Percentiles rank a stretch among this genome's conserved stretches.
These are phyloP conservation scores for Epichloe festucae DNA, from an alignment of 2,329 filamentous ascomycete species.

Conservation along the genomic window DNA sequence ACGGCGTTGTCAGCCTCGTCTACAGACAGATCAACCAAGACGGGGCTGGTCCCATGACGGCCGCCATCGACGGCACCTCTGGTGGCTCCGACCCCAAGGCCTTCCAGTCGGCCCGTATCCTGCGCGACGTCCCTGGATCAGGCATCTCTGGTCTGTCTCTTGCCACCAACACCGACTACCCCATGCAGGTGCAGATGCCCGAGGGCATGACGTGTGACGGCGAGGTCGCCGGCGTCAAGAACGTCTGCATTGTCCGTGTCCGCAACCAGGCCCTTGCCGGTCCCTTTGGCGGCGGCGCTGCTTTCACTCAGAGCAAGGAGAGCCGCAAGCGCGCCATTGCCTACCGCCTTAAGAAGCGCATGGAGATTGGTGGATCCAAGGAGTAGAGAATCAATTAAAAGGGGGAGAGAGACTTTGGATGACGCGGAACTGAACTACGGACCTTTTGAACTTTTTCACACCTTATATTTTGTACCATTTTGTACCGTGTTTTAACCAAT, in stretches of 20 bases:
- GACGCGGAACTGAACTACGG: too few species aligned
- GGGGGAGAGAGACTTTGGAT: too few species aligned
- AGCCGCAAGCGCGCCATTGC: conserved; percentile 3
- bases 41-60: conserved; percentile 1
- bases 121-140: conserved; percentile 1
- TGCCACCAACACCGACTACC: conserved; percentile 3
- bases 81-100: conserved; percentile 1
- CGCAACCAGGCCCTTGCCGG: conserved; percentile 4
- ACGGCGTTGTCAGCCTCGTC: neutral
- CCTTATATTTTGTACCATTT: too few species aligned
- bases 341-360: conserved; percentile 4
- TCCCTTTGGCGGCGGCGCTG: conserved; percentile 6
- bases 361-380: conserved; percentile 1
- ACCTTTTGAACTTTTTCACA: too few species aligned
- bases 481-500: too few species aligned
- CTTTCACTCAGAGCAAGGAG: conserved; percentile 3
- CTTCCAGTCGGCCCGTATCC: neutral
- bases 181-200: conserved; percentile 1
- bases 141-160: conserved; percentile 2
- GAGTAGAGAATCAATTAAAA: neutral
- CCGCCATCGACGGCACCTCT: conserved; percentile 2
- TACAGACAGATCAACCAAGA: conserved; percentile 5
- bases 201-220: conserved; percentile 2
- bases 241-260: conserved; percentile 5
- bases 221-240: conserved; percentile 5